A percentile compares a stretch with the other conserved stretches of the same genome.
phyloP scores from a whole-genome alignment of 768 basidiomycete species.

The Trametes cingulata region DNA sequence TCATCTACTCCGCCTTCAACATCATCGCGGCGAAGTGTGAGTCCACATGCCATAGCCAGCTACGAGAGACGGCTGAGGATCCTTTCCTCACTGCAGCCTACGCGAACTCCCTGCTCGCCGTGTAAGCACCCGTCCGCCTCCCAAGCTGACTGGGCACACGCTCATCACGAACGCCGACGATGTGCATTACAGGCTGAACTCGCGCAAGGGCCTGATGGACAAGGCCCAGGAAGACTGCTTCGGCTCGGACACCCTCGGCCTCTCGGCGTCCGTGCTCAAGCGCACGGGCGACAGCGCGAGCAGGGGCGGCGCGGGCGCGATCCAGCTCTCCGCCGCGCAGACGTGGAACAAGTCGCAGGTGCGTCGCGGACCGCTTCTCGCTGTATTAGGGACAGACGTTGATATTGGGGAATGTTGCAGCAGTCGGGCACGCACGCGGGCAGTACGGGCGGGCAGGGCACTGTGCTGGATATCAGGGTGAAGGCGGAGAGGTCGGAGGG shows the following conservation, averaged over 20 bases:
- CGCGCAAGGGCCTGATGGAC: conserved; percentile 4
- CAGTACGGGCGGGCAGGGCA: neutral
- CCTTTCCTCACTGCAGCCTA: neutral
- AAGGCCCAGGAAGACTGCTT: conserved; percentile 3
- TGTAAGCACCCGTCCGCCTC: neutral
- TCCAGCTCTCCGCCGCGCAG: neutral
- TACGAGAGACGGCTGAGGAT: neutral
- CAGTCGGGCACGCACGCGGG: neutral
- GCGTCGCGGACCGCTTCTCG: neutral
- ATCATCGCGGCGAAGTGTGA: conserved; percentile 6
- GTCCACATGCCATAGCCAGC: neutral
- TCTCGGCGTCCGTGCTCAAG: neutral
- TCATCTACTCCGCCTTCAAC: conserved; percentile 9
- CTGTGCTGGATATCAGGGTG: neutral
- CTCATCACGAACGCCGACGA: neutral
- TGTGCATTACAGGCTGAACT: conserved; percentile 2
- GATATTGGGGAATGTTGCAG: no score
- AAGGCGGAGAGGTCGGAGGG: neutral
- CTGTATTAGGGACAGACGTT: no score
- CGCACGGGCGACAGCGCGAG: neutral
- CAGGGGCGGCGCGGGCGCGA: neutral
- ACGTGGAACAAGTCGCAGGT: conserved; percentile 15
- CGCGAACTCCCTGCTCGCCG: conserved; percentile 11
- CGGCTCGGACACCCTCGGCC: neutral
- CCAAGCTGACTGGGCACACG: neutral